Percentiles rank a stretch among this genome's conserved stretches.
These are phyloP conservation scores for Taphrina wiesneri DNA, from an alignment of 1,139 yeast species.

Conservation along the genomic window DNA sequence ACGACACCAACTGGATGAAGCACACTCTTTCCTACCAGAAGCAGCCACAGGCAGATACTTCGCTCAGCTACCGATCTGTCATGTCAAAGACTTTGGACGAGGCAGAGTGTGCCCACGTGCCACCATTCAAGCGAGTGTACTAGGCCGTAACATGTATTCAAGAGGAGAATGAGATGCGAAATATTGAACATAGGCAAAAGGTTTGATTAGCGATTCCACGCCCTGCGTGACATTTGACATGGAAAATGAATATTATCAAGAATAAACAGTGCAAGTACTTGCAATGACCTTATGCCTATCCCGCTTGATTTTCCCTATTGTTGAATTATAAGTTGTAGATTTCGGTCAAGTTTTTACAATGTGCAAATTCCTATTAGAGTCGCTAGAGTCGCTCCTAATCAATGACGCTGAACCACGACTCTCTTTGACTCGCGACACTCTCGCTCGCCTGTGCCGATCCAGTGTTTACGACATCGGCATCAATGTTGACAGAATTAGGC, in stretches of 20 bases:
- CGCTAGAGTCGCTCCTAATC: no score
- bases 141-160: slow-evolving; percentile 6
- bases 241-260: not conserved
- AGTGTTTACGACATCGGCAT: not conserved
- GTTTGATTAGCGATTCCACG: not conserved
- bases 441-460: no score
- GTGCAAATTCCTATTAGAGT: not conserved
- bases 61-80: slow-evolving; percentile 83
- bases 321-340: no score
- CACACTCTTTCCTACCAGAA: slow-evolving; percentile 93
- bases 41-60: slow-evolving; percentile 67
- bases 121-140: slow-evolving; percentile 38
- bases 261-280: not conserved
- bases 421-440: not conserved
- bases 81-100: slow-evolving; percentile 82
- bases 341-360: no score
- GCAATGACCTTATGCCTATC: no score
- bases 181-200: slow-evolving; percentile 8
- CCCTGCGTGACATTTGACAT: not conserved
- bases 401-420: not conserved
- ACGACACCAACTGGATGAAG: slow-evolving; percentile 96
- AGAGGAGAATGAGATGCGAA: not conserved
- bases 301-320: no score
- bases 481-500: not conserved
- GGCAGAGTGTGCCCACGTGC: slow-evolving; percentile 76